These are phyloP conservation scores for Talaromyces sp. DNA, from an alignment of 2,329 filamentous ascomycete species.

Conservation along the genomic window DNA sequence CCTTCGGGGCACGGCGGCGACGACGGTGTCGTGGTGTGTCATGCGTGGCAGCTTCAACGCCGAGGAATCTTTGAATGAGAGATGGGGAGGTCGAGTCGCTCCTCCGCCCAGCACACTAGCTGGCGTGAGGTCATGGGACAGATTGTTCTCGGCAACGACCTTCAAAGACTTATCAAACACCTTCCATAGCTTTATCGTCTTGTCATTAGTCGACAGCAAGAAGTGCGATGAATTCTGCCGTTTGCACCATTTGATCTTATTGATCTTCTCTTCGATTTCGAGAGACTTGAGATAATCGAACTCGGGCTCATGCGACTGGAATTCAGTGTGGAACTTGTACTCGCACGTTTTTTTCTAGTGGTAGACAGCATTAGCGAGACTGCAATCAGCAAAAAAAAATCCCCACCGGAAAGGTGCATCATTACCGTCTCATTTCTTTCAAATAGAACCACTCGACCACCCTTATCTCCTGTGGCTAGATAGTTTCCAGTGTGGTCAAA, in stretches of 20 bases:
- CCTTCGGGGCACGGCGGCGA: conserved; percentile 89
- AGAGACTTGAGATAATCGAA: conserved; percentile 99
- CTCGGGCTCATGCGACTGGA: conserved; percentile 98
- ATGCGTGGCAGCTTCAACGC: conserved; percentile 91
- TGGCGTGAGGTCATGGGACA: conserved; percentile 89
- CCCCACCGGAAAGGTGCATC: conserved; percentile 27
- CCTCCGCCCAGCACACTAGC: conserved; percentile 70
- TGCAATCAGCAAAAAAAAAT: not conserved
- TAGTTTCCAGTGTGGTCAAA: conserved; percentile 52
- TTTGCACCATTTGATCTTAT: conserved; percentile 99
- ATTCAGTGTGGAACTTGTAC: conserved; percentile 99
- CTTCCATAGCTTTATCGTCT: conserved; percentile 99
- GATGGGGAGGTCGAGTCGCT: conserved; percentile 65
- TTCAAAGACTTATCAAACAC: conserved; percentile 99
- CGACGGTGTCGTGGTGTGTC: conserved; percentile 97
- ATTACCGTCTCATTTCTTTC: conserved; percentile 83
- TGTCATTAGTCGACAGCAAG: conserved; percentile 96
- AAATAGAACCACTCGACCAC: conserved; percentile 48
- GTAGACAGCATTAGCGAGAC: conserved; percentile 15
- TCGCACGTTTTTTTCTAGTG: conserved; percentile 98
- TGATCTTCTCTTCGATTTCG: conserved; percentile 99
- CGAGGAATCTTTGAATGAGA: conserved; percentile 72
- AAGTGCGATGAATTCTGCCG: conserved; percentile 98
- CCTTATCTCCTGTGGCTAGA: conserved; percentile 50
- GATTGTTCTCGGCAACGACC: conserved; percentile 97